A percentile compares a stretch with the other conserved stretches of the same genome.
Conservation (phyloP, 192 early-diverging fungal genomes). For the Rhizophagus prolifer region DNA sequence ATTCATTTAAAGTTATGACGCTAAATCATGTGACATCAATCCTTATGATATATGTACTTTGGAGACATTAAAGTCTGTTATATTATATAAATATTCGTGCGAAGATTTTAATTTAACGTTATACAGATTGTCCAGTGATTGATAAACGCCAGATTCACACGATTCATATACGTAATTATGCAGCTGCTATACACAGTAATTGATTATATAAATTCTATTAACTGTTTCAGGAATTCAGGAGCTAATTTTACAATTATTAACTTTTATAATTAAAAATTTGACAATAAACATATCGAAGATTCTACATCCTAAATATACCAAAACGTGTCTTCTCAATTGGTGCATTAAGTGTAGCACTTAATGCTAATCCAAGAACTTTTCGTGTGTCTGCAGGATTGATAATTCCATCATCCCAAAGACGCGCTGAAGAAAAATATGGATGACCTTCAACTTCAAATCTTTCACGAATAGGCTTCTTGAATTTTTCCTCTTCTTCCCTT, state of each 20-base stretch:
- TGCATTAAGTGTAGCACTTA: slow-evolving; percentile 77
- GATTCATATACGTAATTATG: no score
- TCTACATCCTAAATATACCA: slow-evolving; percentile 97
- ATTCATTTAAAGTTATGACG: no score
- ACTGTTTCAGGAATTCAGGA: no score
- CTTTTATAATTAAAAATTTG: not conserved
- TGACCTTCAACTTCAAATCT: slow-evolving; percentile 92
- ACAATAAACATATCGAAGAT: not conserved
- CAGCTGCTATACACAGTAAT: no score
- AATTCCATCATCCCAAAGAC: slow-evolving; percentile 95
- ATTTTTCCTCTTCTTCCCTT: slow-evolving; percentile 71
- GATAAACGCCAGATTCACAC: no score
- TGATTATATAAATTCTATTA: no score
- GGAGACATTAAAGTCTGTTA: no score
- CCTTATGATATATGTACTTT: no score
- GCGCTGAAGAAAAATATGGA: slow-evolving; percentile 87
- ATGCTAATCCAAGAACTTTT: slow-evolving; percentile 78
- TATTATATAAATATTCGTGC: no score
- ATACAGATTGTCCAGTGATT: no score
- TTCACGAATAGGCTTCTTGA: slow-evolving; percentile 80
- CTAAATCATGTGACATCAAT: no score
- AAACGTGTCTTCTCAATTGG: slow-evolving; percentile 73
- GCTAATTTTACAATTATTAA: not conserved
- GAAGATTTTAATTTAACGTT: no score
- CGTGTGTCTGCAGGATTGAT: slow-evolving; percentile 89